Percentiles rank a stretch among this genome's conserved stretches.
Evolutionary conservation across 1,284 basidiomycete species (phyloP).

Genomic region (Naganishia liquefaciens): DNA sequence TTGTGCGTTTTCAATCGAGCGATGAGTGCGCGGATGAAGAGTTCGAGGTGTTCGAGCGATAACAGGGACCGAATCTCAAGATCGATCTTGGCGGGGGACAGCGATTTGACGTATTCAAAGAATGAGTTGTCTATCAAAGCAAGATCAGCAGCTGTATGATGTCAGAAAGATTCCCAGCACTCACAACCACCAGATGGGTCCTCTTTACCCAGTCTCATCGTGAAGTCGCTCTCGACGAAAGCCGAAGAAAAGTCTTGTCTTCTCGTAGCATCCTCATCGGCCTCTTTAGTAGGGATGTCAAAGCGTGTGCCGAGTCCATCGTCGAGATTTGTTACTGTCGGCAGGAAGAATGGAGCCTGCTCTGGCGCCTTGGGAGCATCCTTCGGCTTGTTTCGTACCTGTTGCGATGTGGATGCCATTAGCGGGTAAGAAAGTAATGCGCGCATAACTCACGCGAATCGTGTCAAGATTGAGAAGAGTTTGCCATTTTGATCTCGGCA

Average conservation of each 20-base stretch:
- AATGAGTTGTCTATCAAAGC: slow-evolving; percentile 68
- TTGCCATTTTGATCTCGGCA: slow-evolving; percentile 93
- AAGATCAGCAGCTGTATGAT: not conserved
- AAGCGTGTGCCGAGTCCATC: slow-evolving; percentile 79
- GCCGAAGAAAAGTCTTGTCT: slow-evolving; percentile 61
- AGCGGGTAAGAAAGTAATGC: slow-evolving; percentile 19
- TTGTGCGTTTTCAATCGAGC: slow-evolving; percentile 72
- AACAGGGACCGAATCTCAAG: slow-evolving; percentile 77
- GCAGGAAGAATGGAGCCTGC: slow-evolving; percentile 95
- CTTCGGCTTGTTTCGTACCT: slow-evolving; percentile 95
- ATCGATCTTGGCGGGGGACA: slow-evolving; percentile 88
- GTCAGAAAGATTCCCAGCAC: slow-evolving; percentile 42
- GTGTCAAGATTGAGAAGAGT: slow-evolving; percentile 93
- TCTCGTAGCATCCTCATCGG: slow-evolving; percentile 56
- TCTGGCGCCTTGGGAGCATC: slow-evolving; percentile 93
- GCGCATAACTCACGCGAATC: slow-evolving; percentile 67
- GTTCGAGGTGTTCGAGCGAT: slow-evolving; percentile 64
- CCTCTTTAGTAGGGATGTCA: slow-evolving; percentile 57
- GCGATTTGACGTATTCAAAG: slow-evolving; percentile 79
- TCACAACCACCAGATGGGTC: slow-evolving; percentile 68
- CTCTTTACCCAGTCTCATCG: slow-evolving; percentile 65
- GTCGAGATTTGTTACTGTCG: slow-evolving; percentile 61
- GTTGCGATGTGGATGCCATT: slow-evolving; percentile 14
- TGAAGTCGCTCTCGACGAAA: slow-evolving; percentile 71
- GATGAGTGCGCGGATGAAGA: slow-evolving; percentile 74